These are phyloP conservation scores for Sanguinoderma infundibulare DNA, from an alignment of 1,284 basidiomycete genomes.

Conservation along the genomic window DNA sequence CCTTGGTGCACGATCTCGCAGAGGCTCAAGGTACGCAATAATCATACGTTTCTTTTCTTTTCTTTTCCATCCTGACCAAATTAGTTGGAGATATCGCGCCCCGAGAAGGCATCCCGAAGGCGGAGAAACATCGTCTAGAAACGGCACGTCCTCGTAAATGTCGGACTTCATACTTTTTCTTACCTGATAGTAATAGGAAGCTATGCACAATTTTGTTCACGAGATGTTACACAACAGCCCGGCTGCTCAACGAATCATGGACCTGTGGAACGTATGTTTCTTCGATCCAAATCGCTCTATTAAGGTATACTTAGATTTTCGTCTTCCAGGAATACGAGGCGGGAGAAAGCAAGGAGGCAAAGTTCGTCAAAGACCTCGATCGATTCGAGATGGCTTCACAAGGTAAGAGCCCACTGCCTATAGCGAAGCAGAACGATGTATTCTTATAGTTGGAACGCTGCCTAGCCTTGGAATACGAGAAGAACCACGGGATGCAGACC, in stretches of 20 bases:
- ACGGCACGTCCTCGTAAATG: constrained; percentile 44
- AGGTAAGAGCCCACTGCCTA: no score
- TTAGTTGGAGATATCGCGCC: constrained; percentile 93
- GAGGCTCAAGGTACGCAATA: constrained; percentile 91
- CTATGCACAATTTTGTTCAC: constrained; percentile 90
- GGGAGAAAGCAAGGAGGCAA: constrained; percentile 80
- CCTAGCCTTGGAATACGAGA: constrained; percentile 76
- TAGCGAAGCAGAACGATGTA: background rate
- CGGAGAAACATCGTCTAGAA: constrained; percentile 82
- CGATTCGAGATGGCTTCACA: constrained; percentile 91
- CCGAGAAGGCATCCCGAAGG: constrained; percentile 82
- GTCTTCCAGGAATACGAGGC: constrained; percentile 86
- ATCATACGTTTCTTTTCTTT: background rate
- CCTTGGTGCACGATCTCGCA: constrained; percentile 93
- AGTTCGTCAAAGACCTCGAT: constrained; percentile 95
- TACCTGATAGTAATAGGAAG: constrained; percentile 57
- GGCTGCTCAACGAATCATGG: constrained; percentile 78
- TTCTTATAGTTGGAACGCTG: background rate
- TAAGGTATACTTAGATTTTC: background rate
- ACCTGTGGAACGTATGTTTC: constrained; percentile 75
- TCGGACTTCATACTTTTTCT: background rate
- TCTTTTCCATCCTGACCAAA: background rate
- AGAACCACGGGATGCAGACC: constrained; percentile 44
- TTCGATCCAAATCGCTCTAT: background rate
- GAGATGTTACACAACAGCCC: constrained; percentile 88